Percentiles rank a stretch among this genome's conserved stretches.
phyloP scores from a whole-genome alignment of 208 protist species.

The Phytomonas sp. region DNA sequence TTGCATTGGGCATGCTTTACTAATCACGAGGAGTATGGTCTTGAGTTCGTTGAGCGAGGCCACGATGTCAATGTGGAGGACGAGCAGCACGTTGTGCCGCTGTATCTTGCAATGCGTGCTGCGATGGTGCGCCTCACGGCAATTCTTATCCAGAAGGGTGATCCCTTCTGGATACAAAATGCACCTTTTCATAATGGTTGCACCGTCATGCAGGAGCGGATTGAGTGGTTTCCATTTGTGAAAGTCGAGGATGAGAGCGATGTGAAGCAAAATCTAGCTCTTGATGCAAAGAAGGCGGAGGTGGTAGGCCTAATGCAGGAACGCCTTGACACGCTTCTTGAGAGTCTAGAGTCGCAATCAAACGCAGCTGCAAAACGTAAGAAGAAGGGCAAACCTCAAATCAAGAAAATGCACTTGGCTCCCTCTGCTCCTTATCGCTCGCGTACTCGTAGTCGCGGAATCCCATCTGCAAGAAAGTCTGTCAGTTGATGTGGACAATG shows the following conservation, averaged over 20 bases:
- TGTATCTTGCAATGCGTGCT: conserved; percentile 51
- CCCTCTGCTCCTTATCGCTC: conserved; percentile 64
- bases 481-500: neutral
- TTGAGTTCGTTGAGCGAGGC: conserved; percentile 58
- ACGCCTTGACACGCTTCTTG: conserved; percentile 43
- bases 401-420: conserved; percentile 72
- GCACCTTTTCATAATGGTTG: conserved; percentile 77
- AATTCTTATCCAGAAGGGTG: conserved; percentile 35
- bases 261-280: conserved; percentile 2
- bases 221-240: conserved; percentile 59
- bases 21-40: conserved; percentile 50
- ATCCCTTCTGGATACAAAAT: conserved; percentile 69
- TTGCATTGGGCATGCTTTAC: conserved; percentile 64
- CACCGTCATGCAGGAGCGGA: conserved; percentile 61
- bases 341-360: conserved; percentile 14
- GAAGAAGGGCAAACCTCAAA: conserved; percentile 23
- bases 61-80: conserved; percentile 63
- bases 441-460: conserved; percentile 25
- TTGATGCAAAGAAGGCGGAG: conserved; percentile 20
- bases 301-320: conserved; percentile 51
- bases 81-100: conserved; percentile 44
- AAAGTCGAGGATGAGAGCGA: conserved; percentile 10
- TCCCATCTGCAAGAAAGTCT: neutral
- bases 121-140: conserved; percentile 47
- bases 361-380: conserved; percentile 25